A percentile compares a stretch with the other conserved stretches of the same genome.
Conservation (phyloP, 1,139 yeast species). For the Saccharomyces hybrid region DNA sequence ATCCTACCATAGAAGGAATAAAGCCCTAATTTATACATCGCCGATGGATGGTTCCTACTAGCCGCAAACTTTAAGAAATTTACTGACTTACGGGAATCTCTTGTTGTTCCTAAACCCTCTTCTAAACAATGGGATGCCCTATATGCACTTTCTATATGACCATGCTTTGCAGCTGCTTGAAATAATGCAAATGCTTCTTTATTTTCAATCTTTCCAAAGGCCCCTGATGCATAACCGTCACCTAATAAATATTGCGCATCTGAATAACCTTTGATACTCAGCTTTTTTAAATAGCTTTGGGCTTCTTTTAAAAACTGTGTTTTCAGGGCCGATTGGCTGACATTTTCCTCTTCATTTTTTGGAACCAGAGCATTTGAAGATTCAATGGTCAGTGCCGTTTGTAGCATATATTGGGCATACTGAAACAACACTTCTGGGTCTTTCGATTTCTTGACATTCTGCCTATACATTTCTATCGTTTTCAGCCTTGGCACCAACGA, state of each 20-base stretch:
- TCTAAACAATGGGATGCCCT: conserved; percentile 87
- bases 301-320: conserved; percentile 69
- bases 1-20: conserved; percentile 77
- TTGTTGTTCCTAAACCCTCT: conserved; percentile 86
- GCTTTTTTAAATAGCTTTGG: conserved; percentile 54
- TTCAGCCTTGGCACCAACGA: conserved; percentile 66
- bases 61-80: conserved; percentile 86
- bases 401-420: conserved; percentile 85
- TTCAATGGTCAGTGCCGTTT: conserved; percentile 65
- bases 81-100: conserved; percentile 80
- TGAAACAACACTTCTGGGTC: conserved; percentile 83
- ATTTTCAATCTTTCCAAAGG: conserved; percentile 74
- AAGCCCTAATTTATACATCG: conserved; percentile 85
- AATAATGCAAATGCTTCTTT: conserved; percentile 70
- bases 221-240: conserved; percentile 82
- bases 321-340: conserved; percentile 20
- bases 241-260: conserved; percentile 89
- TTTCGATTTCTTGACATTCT: conserved; percentile 75
- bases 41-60: conserved; percentile 85
- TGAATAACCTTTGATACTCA: conserved; percentile 73
- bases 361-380: conserved; percentile 11
- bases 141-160: conserved; percentile 85
- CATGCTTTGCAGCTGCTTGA: conserved; percentile 86
- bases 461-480: conserved; percentile 79
- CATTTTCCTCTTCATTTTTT: conserved; percentile 6